A percentile compares a stretch with the other conserved stretches of the same genome.
Evolutionary conservation across 2,329 filamentous ascomycete genomes (phyloP).

Genomic region (Gremmenia infestans): DNA sequence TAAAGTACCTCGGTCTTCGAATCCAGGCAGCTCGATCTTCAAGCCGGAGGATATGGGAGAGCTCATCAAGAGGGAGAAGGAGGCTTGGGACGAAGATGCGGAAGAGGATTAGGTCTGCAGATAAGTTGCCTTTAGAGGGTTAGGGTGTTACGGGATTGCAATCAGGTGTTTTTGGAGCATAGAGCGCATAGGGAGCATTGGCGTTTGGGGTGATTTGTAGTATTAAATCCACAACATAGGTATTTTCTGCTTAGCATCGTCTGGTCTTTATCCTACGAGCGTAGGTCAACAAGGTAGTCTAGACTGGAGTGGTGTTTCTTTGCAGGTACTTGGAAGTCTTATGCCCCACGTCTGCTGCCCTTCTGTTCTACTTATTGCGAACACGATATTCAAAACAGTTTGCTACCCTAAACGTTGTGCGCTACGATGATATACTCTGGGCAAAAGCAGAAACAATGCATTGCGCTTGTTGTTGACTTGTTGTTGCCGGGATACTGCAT

Average conservation of each 20-base stretch:
- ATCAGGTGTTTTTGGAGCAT: not conserved
- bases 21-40: conserved; percentile 68
- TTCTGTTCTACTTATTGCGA: too few relatives aligned
- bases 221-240: not conserved
- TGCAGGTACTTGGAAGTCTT: not conserved
- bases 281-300: not conserved
- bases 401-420: too few relatives aligned
- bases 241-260: not conserved
- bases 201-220: not conserved
- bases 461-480: not conserved
- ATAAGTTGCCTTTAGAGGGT: not conserved
- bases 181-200: not conserved
- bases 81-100: conserved; percentile 67
- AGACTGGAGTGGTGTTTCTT: not conserved
- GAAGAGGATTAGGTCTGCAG: conserved; percentile 28
- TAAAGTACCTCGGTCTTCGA: conserved; percentile 61
- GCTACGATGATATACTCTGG: too few relatives aligned
- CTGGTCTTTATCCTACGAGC: not conserved
- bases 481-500: not conserved
- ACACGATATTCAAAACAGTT: too few relatives aligned
- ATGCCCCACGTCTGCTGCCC: too few relatives aligned
- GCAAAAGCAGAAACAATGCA: too few relatives aligned
- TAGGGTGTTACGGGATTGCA: not conserved
- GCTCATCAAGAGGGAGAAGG: conserved; percentile 73
- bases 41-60: conserved; percentile 66